These are phyloP conservation scores for Beta lomatogona DNA, from an alignment of 179 eudicot species.

Conservation along the genomic window DNA sequence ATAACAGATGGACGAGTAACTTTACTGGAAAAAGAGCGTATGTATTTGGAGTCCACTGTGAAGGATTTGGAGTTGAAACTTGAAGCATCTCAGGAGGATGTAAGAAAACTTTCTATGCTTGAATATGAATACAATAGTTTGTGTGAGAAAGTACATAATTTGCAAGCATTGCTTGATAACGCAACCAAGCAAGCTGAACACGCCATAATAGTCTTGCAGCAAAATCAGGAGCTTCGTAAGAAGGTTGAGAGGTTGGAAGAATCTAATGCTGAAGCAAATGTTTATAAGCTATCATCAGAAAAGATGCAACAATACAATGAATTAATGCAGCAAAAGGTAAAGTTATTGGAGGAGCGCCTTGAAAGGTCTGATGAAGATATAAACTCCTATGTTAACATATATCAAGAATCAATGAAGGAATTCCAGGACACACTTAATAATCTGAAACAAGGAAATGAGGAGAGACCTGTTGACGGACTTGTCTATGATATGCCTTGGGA, in stretches of 20 bases:
- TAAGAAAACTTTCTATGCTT: conserved; percentile 54
- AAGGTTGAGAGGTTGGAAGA: conserved; percentile 84
- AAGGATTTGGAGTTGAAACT: conserved; percentile 72
- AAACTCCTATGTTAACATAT: conserved; percentile 66
- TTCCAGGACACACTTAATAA: conserved; percentile 74
- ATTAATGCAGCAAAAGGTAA: conserved; percentile 76
- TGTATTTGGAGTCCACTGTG: conserved; percentile 52
- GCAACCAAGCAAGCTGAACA: conserved; percentile 87
- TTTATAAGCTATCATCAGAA: conserved; percentile 68
- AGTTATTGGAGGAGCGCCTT: conserved; percentile 81
- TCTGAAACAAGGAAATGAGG: conserved; percentile 71
- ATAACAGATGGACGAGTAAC: conserved; percentile 62
- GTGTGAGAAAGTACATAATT: conserved; percentile 67
- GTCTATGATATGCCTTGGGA: conserved; percentile 81
- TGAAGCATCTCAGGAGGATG: conserved; percentile 67
- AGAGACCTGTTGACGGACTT: conserved; percentile 50
- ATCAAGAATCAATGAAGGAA: conserved; percentile 86
- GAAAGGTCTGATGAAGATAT: conserved; percentile 88
- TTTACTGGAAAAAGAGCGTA: conserved; percentile 62
- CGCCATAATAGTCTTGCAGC: conserved; percentile 69
- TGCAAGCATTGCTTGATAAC: conserved; percentile 69
- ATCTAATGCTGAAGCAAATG: conserved; percentile 70
- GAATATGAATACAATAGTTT: conserved; percentile 64
- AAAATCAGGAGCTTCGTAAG: conserved; percentile 80
- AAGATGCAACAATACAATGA: conserved; percentile 72